Evolutionary conservation across 805 yeast genomes (phyloP).

Genomic region (Kodamaea hsintzibuensis): DNA sequence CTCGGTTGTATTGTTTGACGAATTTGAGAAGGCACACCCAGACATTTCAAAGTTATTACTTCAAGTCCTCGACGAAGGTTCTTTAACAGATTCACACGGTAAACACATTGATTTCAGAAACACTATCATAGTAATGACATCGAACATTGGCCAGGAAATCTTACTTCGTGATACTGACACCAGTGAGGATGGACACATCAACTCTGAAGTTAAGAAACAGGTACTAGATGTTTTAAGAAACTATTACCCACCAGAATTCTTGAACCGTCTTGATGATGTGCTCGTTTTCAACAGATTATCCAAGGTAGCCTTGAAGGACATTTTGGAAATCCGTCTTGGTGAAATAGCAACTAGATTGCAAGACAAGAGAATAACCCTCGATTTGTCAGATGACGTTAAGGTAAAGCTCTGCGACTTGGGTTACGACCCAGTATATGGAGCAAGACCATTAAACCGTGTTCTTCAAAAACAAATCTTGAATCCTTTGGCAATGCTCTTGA

Average conservation of each 20-base stretch:
- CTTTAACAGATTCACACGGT: constrained; percentile 92
- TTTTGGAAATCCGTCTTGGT: constrained; percentile 79
- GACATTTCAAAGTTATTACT: constrained; percentile 88
- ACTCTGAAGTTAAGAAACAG: constrained; percentile 49
- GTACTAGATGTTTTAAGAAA: constrained; percentile 70
- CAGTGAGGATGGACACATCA: constrained; percentile 62
- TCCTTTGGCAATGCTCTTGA: constrained; percentile 79
- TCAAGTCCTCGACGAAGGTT: constrained; percentile 95
- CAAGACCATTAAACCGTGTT: constrained; percentile 90
- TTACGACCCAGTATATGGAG: constrained; percentile 91
- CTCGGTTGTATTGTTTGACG: constrained; percentile 89
- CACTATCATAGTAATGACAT: constrained; percentile 94
- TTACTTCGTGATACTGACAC: constrained; percentile 63
- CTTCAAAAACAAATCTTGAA: constrained; percentile 82
- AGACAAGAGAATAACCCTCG: constrained; percentile 71
- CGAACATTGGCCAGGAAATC: constrained; percentile 93
- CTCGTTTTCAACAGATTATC: constrained; percentile 90
- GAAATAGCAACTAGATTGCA: constrained; percentile 79
- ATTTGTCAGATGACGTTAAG: constrained; percentile 63
- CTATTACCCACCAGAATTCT: constrained; percentile 90
- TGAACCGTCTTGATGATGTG: constrained; percentile 93
- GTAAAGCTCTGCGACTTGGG: constrained; percentile 82
- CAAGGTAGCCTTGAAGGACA: constrained; percentile 67
- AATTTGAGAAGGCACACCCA: constrained; percentile 95
- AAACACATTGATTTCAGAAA: constrained; percentile 92